Evolutionary conservation across 1,139 yeast species (phyloP).

Genomic region (Zygosaccharomyces sapae): DNA sequence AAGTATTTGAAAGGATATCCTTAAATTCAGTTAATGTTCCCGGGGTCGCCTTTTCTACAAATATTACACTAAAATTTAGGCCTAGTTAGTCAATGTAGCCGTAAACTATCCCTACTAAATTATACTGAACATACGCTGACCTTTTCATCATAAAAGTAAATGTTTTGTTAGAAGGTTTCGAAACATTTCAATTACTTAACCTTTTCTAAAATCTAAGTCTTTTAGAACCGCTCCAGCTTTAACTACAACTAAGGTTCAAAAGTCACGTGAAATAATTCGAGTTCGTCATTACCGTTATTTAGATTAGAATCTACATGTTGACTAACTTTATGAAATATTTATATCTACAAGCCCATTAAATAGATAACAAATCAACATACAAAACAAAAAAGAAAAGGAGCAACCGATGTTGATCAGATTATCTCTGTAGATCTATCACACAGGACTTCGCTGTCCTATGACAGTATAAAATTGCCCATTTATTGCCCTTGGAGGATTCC

Average conservation of each 20-base stretch:
- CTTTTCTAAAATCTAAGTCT: neutral
- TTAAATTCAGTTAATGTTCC: slow-evolving; percentile 32
- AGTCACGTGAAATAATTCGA: neutral
- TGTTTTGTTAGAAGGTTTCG: neutral
- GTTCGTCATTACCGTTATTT: neutral
- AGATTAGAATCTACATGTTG: neutral
- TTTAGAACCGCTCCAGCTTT: neutral
- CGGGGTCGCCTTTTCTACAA: slow-evolving; percentile 34
- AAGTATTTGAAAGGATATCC: slow-evolving; percentile 29
- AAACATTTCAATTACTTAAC: neutral
- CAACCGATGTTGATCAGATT: neutral
- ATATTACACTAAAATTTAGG: slow-evolving; percentile 26
- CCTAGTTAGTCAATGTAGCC: slow-evolving; percentile 9
- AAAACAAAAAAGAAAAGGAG: neutral
- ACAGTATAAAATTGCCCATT: slow-evolving; percentile 70
- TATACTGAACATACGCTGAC: slow-evolving; percentile 13
- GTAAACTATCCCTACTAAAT: neutral
- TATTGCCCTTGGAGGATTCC: slow-evolving; percentile 66
- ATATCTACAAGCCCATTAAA: neutral
- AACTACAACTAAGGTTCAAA: neutral
- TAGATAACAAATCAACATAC: no score
- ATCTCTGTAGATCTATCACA: slow-evolving; percentile 64
- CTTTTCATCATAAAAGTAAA: slow-evolving; percentile 12
- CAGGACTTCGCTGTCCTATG: slow-evolving; percentile 69
- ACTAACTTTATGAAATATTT: neutral